Base-by-base conservation (phyloP, 176 grass and related monocot species). In the Lolium rigidum region DNA sequence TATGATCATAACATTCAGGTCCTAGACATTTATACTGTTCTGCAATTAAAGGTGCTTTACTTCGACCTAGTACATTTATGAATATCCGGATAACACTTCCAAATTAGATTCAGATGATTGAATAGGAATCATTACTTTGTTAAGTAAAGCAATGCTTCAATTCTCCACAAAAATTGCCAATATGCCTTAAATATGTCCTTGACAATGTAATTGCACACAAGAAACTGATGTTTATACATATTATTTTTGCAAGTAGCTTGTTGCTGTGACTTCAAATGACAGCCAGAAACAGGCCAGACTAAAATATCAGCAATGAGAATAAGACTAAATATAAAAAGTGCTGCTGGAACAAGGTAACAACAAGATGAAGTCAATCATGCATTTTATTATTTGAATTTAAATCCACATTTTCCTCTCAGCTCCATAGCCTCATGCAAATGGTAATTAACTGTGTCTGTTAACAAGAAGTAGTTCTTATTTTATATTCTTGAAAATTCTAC, bases 341-440 rank as follows among this genome's bases (percentile, higher is more conserved):
- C 62, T 67, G 13, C 9, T 67, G 9, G 41, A 70, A 80, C 26
- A 52, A 48, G n/a, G 15, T 62, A 39, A 70, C 13, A 83, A 47
- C 22, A 18, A 7, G 26, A 71, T 78, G 18, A 62, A 63, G 4
- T 55, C 10, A 78, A 79, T 18, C 67, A 49, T 79, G 78, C 47
- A 76, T 65, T 76, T 11, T 22, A 51, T 82, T 82, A 56, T 37
- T 76, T 10, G 46, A 46, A 78, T 85, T 64, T 67, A 37, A 51
- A 81, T 52, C 51, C 47, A 52, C 52, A 1, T 11, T 28, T 58
- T 79, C 43, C 2, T 76, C 25, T 60, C 74, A 78, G 16, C 26
- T 71, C 39, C 70, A 44, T 20, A 82, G 6, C 15, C 66, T 44
- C 22, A 55, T 35, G 22, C 55, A 84, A 83, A 73, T 88, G 55